A percentile compares a stretch with the other conserved stretches of the same genome.
Conservation (phyloP, 1,284 basidiomycete genomes). For the Serendipita sp. region DNA sequence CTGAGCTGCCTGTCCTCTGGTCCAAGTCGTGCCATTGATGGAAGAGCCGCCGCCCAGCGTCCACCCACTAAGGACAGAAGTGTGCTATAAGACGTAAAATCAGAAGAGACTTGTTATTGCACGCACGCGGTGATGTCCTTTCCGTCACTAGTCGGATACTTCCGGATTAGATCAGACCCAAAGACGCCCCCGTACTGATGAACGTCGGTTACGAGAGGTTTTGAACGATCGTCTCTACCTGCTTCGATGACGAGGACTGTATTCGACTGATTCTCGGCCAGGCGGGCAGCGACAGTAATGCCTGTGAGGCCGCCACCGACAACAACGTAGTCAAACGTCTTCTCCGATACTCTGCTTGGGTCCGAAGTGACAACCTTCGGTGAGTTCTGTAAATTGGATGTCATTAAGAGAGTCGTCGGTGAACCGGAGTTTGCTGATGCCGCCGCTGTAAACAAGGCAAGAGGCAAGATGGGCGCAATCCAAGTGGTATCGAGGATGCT, state of each 20-base stretch:
- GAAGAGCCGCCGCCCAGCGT: constrained; percentile 45
- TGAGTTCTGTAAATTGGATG: too few relatives aligned
- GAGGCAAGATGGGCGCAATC: too few relatives aligned
- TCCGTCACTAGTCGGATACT: constrained; percentile 34
- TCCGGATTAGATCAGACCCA: constrained; percentile 33
- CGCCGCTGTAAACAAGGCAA: too few relatives aligned
- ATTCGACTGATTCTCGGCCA: constrained; percentile 38
- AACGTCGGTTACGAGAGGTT: constrained; percentile 34
- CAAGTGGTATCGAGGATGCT: too few relatives aligned
- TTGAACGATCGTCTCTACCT: constrained; percentile 34
- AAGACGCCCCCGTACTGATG: constrained; percentile 35
- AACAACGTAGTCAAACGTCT: constrained; percentile 51
- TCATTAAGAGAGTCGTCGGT: too few relatives aligned
- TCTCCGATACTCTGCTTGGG: neutral
- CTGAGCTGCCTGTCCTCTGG: constrained; percentile 39
- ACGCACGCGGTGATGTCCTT: constrained; percentile 32
- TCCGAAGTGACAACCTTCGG: neutral
- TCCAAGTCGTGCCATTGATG: constrained; percentile 47
- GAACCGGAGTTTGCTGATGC: too few relatives aligned
- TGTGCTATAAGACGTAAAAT: too few relatives aligned
- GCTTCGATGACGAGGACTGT: constrained; percentile 47
- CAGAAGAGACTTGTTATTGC: too few relatives aligned
- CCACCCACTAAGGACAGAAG: constrained; percentile 26
- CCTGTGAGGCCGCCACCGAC: constrained; percentile 52
- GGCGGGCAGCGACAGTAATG: constrained; percentile 42